Base-by-base conservation (phyloP, 2,329 filamentous ascomycete genomes). In the Ophiostoma australiae region DNA sequence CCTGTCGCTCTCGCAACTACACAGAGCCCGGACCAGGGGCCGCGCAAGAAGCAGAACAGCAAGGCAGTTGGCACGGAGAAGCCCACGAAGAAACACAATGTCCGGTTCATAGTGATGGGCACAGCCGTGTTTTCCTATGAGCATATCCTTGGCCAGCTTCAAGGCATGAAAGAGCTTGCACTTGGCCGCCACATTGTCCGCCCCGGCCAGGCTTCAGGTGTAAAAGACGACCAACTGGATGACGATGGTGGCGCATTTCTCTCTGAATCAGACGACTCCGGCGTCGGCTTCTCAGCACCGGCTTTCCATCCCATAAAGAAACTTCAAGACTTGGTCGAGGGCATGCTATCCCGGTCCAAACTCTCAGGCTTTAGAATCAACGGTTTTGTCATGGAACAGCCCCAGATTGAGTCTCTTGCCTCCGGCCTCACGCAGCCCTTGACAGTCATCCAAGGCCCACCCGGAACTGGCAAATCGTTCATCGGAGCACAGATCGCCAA, bases 401-500 rank as follows among this genome's bases (percentile, higher is more conserved):
- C 89, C 0, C 90, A 93, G 74, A 78, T 83, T 0, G 74, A 80
- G 0, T 89, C 89, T 1, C 76, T 93, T 0, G 72, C 27, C 13
- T 66, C 68, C 52, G 72, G 69, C 70, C 67, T 70, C 41, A 72
- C 68, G 41, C 55, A 37, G 33, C 67, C 39, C n/a, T 63, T 69
- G 31, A 72, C 33, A 3, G 48, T 71, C 10, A 71, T 72, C 68
- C 70, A 68, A 70, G 37, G 20, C 10, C 67, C 52, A 65, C 27
- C 66, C 89, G 88, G 89, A 0, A 93, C 90, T 0, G 91, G 91
- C 0, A 94, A 94, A 74, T 92, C 90, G 0, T 91, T 91, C 73
- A 84, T 92, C 2, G 91, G 91, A 0, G 87, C 90, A 0, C 79
- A 90, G 1, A 80, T 89, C 0, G 84, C 86, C 0, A 88, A 88